phyloP scores from a whole-genome alignment of 441 rosid species.

The Francoa sonchifolia region DNA sequence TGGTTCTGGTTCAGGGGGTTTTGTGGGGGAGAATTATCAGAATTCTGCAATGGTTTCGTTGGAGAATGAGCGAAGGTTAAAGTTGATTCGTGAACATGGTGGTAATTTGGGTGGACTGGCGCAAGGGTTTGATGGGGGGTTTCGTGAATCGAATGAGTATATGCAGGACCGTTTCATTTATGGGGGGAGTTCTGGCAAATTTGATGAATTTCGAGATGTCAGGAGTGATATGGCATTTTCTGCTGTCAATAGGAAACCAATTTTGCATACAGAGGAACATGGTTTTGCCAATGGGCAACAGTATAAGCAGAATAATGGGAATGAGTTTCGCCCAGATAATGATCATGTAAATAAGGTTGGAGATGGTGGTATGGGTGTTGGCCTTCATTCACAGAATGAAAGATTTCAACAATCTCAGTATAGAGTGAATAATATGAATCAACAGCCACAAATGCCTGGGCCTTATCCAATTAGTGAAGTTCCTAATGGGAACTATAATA shows the following conservation, averaged over 20 bases:
- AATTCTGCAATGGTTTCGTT: constrained; percentile 13
- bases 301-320: not conserved
- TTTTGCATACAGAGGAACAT: too few relatives aligned
- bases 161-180: not conserved
- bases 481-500: not conserved
- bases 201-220: too few relatives aligned
- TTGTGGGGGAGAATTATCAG: not conserved
- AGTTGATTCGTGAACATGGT: constrained; percentile 78
- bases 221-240: too few relatives aligned
- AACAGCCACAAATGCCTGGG: not conserved
- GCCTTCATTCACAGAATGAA: not conserved
- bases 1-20: constrained; percentile 14
- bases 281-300: not conserved
- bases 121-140: not conserved
- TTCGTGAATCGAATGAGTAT: not conserved
- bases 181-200: constrained; percentile 2
- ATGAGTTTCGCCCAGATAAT: not conserved
- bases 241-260: too few relatives aligned
- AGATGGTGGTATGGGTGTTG: too few relatives aligned
- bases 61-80: constrained; percentile 66
- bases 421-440: constrained; percentile 6
- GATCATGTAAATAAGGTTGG: too few relatives aligned
- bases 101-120: constrained; percentile 7
- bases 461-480: not conserved
- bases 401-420: not conserved